phyloP scores from a whole-genome alignment of 306 rosid genomes.

The Leucaena leucocephala region DNA sequence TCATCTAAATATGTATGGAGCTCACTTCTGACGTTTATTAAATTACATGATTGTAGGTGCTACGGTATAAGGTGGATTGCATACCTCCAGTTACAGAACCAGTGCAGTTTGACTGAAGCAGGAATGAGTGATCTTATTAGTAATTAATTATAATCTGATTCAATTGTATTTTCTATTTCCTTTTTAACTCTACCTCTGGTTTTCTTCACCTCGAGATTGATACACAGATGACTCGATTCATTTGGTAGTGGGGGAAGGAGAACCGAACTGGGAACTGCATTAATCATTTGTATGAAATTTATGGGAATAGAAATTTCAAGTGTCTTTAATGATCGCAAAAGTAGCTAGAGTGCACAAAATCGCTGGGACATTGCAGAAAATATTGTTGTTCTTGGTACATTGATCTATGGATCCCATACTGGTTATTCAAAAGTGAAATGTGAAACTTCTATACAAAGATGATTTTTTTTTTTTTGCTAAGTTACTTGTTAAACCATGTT shows the following conservation, averaged over 20 bases:
- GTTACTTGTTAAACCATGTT: too few species aligned
- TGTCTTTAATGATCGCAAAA: background rate
- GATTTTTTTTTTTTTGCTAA: background rate
- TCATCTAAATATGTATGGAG: background rate
- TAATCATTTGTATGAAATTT: slow-evolving; percentile 18
- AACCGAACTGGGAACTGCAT: slow-evolving; percentile 16
- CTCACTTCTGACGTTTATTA: slow-evolving; percentile 18
- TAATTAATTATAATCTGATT: slow-evolving; percentile 25
- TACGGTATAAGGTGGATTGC: slow-evolving; percentile 89
- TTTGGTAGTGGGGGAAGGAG: slow-evolving; percentile 13
- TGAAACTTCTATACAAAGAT: background rate
- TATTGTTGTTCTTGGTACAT: background rate
- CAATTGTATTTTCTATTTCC: background rate
- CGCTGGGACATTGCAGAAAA: too few species aligned
- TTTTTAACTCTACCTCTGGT: background rate
- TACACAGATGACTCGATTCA: slow-evolving; percentile 23
- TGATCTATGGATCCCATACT: background rate
- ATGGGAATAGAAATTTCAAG: slow-evolving; percentile 9
- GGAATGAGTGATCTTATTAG: slow-evolving; percentile 33
- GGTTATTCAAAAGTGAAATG: too few species aligned
- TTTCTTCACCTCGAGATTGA: slow-evolving; percentile 30
- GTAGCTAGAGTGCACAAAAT: background rate
- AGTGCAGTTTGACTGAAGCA: slow-evolving; percentile 42
- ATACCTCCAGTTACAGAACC: slow-evolving; percentile 87
- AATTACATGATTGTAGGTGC: slow-evolving; percentile 47